Conservation (phyloP, 371 early-diverging fungal species). For the Apophysomyces sp. region DNA sequence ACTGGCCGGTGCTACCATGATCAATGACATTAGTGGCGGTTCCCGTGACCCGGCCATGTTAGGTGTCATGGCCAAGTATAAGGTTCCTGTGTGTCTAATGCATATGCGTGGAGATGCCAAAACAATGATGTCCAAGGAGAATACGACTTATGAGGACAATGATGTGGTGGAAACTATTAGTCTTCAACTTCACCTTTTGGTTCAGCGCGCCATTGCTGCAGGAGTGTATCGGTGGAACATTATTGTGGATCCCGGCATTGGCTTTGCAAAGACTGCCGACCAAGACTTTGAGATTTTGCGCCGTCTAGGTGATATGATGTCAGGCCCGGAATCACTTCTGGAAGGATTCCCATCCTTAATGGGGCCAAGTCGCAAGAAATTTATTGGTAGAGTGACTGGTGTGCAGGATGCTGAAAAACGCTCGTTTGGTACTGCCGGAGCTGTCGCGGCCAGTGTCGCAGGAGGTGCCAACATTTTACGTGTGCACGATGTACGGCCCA, state of each 20-base stretch:
- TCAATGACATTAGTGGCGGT: conserved; percentile 97
- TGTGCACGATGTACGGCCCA: conserved; percentile 94
- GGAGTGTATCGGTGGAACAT: conserved; percentile 96
- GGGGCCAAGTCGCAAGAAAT: conserved; percentile 86
- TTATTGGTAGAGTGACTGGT: conserved; percentile 78
- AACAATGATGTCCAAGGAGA: conserved; percentile 82
- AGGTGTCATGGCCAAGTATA: conserved; percentile 68
- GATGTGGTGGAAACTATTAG: conserved; percentile 78
- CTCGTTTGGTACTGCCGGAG: conserved; percentile 93
- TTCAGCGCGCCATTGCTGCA: conserved; percentile 67
- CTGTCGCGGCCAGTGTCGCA: conserved; percentile 85
- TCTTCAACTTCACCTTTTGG: conserved; percentile 61
- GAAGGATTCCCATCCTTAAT: conserved; percentile 83
- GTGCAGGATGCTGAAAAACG: conserved; percentile 73
- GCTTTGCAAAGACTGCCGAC: conserved; percentile 89
- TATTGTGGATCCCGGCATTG: conserved; percentile 95
- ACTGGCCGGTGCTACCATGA: conserved; percentile 79
- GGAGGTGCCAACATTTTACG: conserved; percentile 86
- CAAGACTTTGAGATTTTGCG: conserved; percentile 89
- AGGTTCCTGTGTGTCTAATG: conserved; percentile 93
- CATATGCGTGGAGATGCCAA: conserved; percentile 94
- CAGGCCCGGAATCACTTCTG: conserved; percentile 49
- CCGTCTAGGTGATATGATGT: conserved; percentile 62
- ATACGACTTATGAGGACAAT: conserved; percentile 63
- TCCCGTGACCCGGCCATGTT: conserved; percentile 80